phyloP scores from a whole-genome alignment of 306 rosid species.

The Vigna mungo region DNA sequence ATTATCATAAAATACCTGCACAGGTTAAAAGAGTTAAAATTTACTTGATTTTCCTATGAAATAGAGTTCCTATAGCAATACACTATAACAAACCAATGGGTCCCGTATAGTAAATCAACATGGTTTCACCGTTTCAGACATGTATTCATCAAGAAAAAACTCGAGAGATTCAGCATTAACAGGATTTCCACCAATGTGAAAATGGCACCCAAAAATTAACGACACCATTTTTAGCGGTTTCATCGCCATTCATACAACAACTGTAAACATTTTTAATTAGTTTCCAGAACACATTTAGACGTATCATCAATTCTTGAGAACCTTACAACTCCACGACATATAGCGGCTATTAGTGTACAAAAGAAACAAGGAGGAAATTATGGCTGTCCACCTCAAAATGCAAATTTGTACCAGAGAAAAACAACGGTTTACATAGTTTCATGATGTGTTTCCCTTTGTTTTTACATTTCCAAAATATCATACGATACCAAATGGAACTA shows the following conservation, averaged over 20 bases:
- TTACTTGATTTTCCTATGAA: too few species aligned
- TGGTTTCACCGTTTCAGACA: not conserved
- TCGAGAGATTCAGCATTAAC: not conserved
- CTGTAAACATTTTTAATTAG: slow-evolving; percentile 40
- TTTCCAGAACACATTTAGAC: slow-evolving; percentile 45
- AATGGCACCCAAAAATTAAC: not conserved
- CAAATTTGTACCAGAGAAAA: slow-evolving; percentile 56
- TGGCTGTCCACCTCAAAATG: slow-evolving; percentile 51
- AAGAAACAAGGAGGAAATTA: slow-evolving; percentile 47
- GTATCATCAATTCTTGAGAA: slow-evolving; percentile 43
- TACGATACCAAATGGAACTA: slow-evolving; percentile 51
- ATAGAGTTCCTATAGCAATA: not conserved
- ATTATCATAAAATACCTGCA: too few species aligned
- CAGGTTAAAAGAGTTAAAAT: too few species aligned
- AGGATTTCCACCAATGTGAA: not conserved
- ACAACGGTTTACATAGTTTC: slow-evolving; percentile 49
- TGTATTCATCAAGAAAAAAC: too few species aligned
- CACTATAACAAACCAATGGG: not conserved
- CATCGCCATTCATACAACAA: slow-evolving; percentile 35
- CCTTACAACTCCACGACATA: slow-evolving; percentile 51
- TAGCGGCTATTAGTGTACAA: slow-evolving; percentile 57
- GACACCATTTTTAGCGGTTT: slow-evolving; percentile 13
- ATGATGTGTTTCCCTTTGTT: slow-evolving; percentile 42
- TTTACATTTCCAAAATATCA: slow-evolving; percentile 59
- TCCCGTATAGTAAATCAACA: not conserved